These are phyloP conservation scores for Alternaria incomplexa DNA, from an alignment of 2,329 filamentous ascomycete genomes.

Conservation along the genomic window DNA sequence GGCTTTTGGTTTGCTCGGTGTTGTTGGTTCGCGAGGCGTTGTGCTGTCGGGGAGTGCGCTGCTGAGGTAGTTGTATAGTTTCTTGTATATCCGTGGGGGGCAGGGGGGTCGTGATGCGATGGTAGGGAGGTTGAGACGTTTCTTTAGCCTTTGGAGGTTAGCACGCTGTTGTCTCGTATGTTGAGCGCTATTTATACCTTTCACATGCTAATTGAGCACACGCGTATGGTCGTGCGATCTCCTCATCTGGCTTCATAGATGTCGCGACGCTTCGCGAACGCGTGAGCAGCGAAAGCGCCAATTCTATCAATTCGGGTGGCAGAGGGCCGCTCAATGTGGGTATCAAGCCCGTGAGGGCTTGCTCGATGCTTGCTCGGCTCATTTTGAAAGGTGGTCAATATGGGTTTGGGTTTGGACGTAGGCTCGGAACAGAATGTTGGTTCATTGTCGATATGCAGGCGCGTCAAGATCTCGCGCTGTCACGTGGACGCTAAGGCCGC, in stretches of 20 bases:
- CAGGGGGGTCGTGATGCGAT: conserved; percentile 45
- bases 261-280: conserved; percentile 55
- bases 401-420: background rate
- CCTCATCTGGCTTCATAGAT: conserved; percentile 49
- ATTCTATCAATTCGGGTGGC: conserved; percentile 40
- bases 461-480: conserved; percentile 7
- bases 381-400: conserved; percentile 10
- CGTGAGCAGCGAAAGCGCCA: conserved; percentile 43
- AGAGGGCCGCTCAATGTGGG: conserved; percentile 45
- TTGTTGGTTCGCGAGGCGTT: conserved; percentile 33
- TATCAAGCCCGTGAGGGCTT: conserved; percentile 51
- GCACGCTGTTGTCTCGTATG: too few species aligned
- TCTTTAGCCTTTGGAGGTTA: conserved; percentile 68
- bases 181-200: too few species aligned
- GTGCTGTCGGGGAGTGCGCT: conserved; percentile 64
- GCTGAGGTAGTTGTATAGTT: conserved; percentile 81
- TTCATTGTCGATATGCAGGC: background rate
- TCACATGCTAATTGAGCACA: conserved; percentile 74
- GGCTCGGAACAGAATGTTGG: background rate
- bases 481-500: conserved; percentile 12
- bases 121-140: conserved; percentile 42
- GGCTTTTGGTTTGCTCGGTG: conserved; percentile 37
- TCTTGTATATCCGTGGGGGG: conserved; percentile 70
- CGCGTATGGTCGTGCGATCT: conserved; percentile 47
- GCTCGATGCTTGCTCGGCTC: conserved; percentile 35